Evolutionary conservation across 2,329 filamentous ascomycete species (phyloP), one percentile per base, ranked within the genome.

Genomic region (Scorias spongiosa): DNA sequence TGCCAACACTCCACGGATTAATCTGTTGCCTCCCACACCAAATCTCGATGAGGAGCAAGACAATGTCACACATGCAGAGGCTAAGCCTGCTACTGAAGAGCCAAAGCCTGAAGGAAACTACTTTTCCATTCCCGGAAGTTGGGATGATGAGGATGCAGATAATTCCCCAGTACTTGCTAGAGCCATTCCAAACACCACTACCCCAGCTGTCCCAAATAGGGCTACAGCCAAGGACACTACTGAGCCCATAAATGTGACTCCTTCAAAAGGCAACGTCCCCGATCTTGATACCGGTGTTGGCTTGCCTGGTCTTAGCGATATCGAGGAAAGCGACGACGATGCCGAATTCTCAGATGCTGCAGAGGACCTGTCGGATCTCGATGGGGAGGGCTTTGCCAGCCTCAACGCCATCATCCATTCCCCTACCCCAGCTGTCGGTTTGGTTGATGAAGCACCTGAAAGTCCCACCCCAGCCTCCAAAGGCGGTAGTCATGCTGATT

Each of bases 321-420:
- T 60, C 30, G 48, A 53, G 12, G 38, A 40, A 40, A 52, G 45
- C 15, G 75, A 78, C 44, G 64, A 64, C 11, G 67, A 65, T 41
- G 80, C 74, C 48, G 71, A 84, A 18, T 88, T 84, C 57, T 85
- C 80, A 50, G 84, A 88, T 60, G 83, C 83, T 1, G 80, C 80
- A 43, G 84, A 88, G 60, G 80, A 86, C 47, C 65, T 81, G 0
- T 75, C 75, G 0, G 78, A 84, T 11, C 55, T 70, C 3, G 78
- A 81, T 34, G 73, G 72, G 2, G 74, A 75, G 40, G 82, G 80
- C 0, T 88, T 85, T 54, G 69, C 77, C 54, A 87, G 81, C 4
- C 67, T 88, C 7, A 73, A 87, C 59, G 83, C 83, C 10, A 74
- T 87, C 8, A 71, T 85, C 1, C 74, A 79, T 15, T 76, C 71